Base-by-base conservation (phyloP, 1,284 basidiomycete species). In the Naganishia sp. region DNA sequence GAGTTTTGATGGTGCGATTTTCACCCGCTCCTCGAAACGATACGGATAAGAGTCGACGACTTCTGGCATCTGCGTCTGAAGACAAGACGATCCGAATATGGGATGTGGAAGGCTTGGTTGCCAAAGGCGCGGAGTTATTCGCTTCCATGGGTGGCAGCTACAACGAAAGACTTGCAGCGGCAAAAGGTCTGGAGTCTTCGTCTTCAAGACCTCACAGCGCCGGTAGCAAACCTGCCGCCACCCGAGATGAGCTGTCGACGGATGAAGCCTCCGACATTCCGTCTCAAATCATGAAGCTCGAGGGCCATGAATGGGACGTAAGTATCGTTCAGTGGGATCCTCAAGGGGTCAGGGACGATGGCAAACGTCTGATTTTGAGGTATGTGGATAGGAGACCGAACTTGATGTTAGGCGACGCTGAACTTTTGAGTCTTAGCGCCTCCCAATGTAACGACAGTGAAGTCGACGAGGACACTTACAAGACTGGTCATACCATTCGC, bases 51-150 rank as follows among this genome's bases (percentile, higher is more conserved):
- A 63, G 35, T 3, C 53, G 55, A 21, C 64, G 68, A 1, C 54
- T 66, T 4, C 46, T 69, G 18, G 68, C 68, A 13, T 88, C 87
- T 13, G 87, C 86, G 67, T 86, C 86, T 63, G 88, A 90, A 76
- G 88, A 90, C 80, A 90, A 90, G 81, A 90, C 88, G 23, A 88
- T 90, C 63, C 83, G 88, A 35, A 88, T 90, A 10, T 90, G 88
- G 83, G 95, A 99, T 79, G 86, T 98, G 6, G 52, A 63, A 51
- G 66, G 52, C 2, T 41, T 67, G 35, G 60, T 62, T n/a, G 61
- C 50, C 15, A 47, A 63, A 32, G 65, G 65, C n/a, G 57, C 65
- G 13, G 32, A 47, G n/a, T 42, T 66, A 9, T 62, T 66, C 25
- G 61, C 61, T 23, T 63, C 61, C 3, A 53, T 54, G 61, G 61